These are phyloP conservation scores for Chaetomiaceae sp. DNA, from an alignment of 2,329 filamentous ascomycete genomes.

Conservation along the genomic window DNA sequence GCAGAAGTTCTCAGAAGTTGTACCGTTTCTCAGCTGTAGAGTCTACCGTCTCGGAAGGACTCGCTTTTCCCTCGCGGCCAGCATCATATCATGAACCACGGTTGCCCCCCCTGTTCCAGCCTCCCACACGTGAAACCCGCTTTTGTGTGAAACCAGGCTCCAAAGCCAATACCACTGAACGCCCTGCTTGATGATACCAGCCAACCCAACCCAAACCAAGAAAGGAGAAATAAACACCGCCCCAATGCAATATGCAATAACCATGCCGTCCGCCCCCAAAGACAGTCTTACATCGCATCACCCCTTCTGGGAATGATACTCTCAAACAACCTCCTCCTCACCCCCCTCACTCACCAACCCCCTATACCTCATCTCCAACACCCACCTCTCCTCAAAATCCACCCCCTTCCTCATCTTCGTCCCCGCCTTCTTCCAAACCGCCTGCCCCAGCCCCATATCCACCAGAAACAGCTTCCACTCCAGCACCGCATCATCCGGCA, in stretches of 20 bases:
- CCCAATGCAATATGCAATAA: neutral
- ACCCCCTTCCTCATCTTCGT: constrained; percentile 78
- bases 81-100: too few relatives aligned
- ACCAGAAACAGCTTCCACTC: constrained; percentile 79
- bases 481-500: constrained; percentile 40
- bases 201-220: neutral
- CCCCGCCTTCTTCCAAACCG: constrained; percentile 80
- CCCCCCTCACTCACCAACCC: constrained; percentile 29
- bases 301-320: neutral
- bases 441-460: constrained; percentile 79
- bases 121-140: neutral
- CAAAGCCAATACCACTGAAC: neutral
- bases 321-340: constrained; percentile 18
- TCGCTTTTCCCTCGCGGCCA: too few relatives aligned
- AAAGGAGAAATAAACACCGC: neutral
- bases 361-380: constrained; percentile 62
- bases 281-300: neutral
- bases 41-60: too few relatives aligned
- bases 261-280: neutral
- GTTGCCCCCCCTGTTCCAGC: too few relatives aligned
- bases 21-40: too few relatives aligned
- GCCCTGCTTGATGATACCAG: constrained; percentile 8
- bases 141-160: neutral
- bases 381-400: constrained; percentile 85
- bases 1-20: too few relatives aligned